Percentiles rank a stretch among this genome's conserved stretches.
phyloP scores from a whole-genome alignment of 2,329 filamentous ascomycete genomes.

The Leptographium procerum region DNA sequence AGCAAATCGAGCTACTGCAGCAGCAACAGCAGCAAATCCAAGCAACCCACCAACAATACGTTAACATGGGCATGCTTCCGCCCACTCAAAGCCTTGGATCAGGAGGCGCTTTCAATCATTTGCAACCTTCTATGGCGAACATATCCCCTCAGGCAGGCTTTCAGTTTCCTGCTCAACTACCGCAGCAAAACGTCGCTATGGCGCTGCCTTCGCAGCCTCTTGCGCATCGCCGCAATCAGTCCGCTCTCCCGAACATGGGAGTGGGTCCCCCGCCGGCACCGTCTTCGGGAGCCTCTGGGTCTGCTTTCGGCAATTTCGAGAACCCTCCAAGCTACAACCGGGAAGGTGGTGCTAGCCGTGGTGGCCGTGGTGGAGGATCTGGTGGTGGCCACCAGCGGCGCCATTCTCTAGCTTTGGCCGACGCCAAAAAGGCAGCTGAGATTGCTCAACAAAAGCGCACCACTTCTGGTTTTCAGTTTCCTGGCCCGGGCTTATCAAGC shows the following conservation, averaged over 20 bases:
- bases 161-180: slow-evolving; percentile 74
- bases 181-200: slow-evolving; percentile 63
- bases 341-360: slow-evolving; percentile 49
- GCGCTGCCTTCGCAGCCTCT: slow-evolving; percentile 65
- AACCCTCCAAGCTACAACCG: slow-evolving; percentile 45
- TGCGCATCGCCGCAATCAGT: slow-evolving; percentile 95
- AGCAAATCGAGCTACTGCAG: slow-evolving; percentile 94
- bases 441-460: slow-evolving; percentile 93
- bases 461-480: slow-evolving; percentile 89
- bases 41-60: slow-evolving; percentile 92
- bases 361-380: slow-evolving; percentile 39
- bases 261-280: slow-evolving; percentile 84
- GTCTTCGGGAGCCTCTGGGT: slow-evolving; percentile 77
- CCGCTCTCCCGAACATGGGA: slow-evolving; percentile 83
- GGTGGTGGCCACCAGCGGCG: slow-evolving; percentile 79
- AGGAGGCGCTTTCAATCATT: slow-evolving; percentile 60
- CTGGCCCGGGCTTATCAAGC: slow-evolving; percentile 57
- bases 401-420: slow-evolving; percentile 86
- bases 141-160: slow-evolving; percentile 72
- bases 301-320: slow-evolving; percentile 68
- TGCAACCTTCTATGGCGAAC: slow-evolving; percentile 70
- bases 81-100: slow-evolving; percentile 66
- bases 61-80: slow-evolving; percentile 92
- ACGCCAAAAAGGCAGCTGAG: slow-evolving; percentile 96
- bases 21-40: slow-evolving; percentile 97